Evolutionary conservation across 202 grass and related monocot species (phyloP), one percentile per base, ranked within the genome.

Genomic region (Brachypodium distachyon): DNA sequence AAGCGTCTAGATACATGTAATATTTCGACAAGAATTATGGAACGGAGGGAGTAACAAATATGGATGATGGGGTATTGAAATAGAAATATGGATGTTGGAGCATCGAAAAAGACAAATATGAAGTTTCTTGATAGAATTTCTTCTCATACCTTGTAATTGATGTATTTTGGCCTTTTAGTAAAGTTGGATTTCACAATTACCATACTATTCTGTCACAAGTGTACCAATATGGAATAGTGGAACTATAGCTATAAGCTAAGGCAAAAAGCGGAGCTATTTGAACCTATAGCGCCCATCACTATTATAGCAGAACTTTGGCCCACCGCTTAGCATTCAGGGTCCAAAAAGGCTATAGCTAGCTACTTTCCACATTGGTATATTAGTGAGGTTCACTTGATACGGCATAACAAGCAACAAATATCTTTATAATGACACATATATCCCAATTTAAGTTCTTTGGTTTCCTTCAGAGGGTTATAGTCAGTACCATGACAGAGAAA

Each of bases 391-490:
- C 3, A 19, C 0, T 46, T 70, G 46, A 72, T 76, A 70, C 7
- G 53, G 52, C 58, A 54, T 39, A 37, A 4, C 8, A 73, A 9
- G 13, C 28, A 84, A 47, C n/a, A 81, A 70, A 33, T 76, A n/a
- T 71, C 37, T 10, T 63, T 39, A 80, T 21, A 53, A 52, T 27
- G 79, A 25, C 18, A 61, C 22, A 12, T 69, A 36, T 27, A 67
- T 73, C 27, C 31, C 43, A 63, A 17, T 77, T 86, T 64, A 37
- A 69, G 14, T 39, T 49, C 40, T 63, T 6, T 56, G 18, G 37
- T 41, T 82, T 48, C 38, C 71, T 44, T 25, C 49, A 71, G 16
- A 58, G 31, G 52, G 60, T 77, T 48, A 77, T 40, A 72, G 31
- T 28, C 22, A 66, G 22, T 43, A 52, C 19, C 22, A 31, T 8